A percentile compares a stretch with the other conserved stretches of the same genome.
These are phyloP conservation scores for Chrysoporthe deuterocubensis DNA, from an alignment of 2,329 filamentous ascomycete species.

Conservation along the genomic window DNA sequence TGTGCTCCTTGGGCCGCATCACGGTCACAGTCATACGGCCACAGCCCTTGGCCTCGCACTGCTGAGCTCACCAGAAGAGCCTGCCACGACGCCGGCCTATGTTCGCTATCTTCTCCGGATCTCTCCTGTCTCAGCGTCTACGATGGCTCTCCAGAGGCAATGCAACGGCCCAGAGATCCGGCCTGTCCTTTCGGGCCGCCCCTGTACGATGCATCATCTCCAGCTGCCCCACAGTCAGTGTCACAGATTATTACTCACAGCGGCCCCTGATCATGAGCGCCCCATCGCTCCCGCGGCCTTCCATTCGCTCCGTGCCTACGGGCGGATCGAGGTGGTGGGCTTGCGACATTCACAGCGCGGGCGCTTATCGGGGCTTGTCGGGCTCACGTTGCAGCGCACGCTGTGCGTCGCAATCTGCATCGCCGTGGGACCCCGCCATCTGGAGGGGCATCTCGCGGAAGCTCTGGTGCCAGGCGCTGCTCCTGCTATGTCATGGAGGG, in stretches of 20 bases:
- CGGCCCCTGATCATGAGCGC: constrained; percentile 10
- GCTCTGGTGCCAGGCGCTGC: constrained; percentile 14
- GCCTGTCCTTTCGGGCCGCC: constrained; percentile 19
- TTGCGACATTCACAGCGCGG: constrained; percentile 18
- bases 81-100: background rate
- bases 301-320: background rate
- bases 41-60: background rate
- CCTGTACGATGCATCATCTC: constrained; percentile 16
- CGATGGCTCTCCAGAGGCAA: background rate
- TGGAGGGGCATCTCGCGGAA: constrained; percentile 21
- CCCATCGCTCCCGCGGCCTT: constrained; percentile 7
- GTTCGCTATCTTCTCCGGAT: background rate
- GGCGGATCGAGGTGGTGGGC: constrained; percentile 5
- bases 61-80: background rate
- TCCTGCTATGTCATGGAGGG: constrained; percentile 10
- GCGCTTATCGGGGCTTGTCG: constrained; percentile 23
- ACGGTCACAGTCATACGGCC: too few species aligned
- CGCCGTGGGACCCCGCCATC: constrained; percentile 25
- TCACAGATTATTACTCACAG: constrained; percentile 26
- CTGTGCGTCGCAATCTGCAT: constrained; percentile 16
- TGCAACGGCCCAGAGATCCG: background rate
- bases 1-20: background rate
- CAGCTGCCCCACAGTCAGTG: constrained; percentile 18
- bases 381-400: background rate
- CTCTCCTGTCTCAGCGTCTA: background rate